Base-by-base conservation (phyloP, 2,329 filamentous ascomycete species). In the Dothideomycetidae sp. region DNA sequence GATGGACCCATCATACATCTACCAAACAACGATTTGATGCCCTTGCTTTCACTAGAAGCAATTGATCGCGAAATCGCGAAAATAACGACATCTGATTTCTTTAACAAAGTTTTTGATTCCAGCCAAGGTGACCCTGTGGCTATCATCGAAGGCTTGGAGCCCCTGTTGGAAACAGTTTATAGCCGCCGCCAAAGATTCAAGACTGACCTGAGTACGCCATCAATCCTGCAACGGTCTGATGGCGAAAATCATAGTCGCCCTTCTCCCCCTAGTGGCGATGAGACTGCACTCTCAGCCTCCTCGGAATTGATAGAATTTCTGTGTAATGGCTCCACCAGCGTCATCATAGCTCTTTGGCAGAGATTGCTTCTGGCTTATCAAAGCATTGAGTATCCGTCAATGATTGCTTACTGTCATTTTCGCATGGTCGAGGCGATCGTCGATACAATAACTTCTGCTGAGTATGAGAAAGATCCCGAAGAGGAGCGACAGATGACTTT, bases 81-180 rank as follows among this genome's bases (percentile, higher is more conserved):
- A 50, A 68, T 96, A 21, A 93, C 83, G 10, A 96, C 88, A 0
- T 90, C 93, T 73, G 88, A 94, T 52, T 96, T 96, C 56, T 96
- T 98, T 57, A 68, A 85, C 35, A 82, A 78, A 26, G 72, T 98
- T 1, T 96, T 96, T 53, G 80, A 82, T 42, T 77, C 85, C 26
- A 80, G 90, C 40, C 72, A 78, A 41, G 75, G 78, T 32, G 78
- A 94, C 47, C 82, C 88, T 0, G 71, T 88, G 10, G 71, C 78
- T 4, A 74, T 94, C 13, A 94, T 98, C 41, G 85, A 94, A 51
- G 90, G 78, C 17, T 63, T 98, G 23, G 90, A 98, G 51, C 90
- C 90, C 3, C 81, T 98, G 7, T 65, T 98, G 4, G 88, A 94
- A 44, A 62, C 68, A 3, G 67, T 74, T 0, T 71, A 75, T 31